Conservation (phyloP, 306 rosid genomes). For the Castanea mollissima region DNA sequence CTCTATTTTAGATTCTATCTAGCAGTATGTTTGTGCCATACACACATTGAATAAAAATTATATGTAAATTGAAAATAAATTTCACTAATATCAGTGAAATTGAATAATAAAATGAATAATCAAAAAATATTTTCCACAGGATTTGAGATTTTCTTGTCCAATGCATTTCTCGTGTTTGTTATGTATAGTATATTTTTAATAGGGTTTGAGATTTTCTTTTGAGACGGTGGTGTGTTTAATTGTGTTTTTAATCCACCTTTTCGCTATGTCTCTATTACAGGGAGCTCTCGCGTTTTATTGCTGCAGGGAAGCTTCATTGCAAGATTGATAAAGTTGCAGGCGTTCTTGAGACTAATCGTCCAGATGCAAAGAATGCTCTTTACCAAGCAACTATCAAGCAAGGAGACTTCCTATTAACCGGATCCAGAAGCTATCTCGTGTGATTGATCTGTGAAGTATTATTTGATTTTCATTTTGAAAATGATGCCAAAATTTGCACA, state of each 20-base stretch:
- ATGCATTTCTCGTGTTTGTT: too few species aligned
- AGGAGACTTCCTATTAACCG: constrained; percentile 92
- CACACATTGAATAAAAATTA: too few species aligned
- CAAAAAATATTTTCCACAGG: background rate
- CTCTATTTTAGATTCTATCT: background rate
- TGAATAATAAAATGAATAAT: too few species aligned
- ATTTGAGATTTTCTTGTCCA: background rate
- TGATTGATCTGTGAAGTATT: constrained; percentile 65
- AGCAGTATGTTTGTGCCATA: too few species aligned
- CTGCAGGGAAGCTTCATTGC: constrained; percentile 96
- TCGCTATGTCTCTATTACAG: constrained; percentile 41
- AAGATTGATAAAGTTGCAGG: constrained; percentile 98
- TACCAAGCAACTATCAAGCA: constrained; percentile 98
- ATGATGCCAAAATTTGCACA: constrained; percentile 1
- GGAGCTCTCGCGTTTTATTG: constrained; percentile 96
- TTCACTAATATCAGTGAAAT: too few species aligned
- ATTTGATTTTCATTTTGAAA: constrained; percentile 7
- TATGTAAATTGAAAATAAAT: too few species aligned
- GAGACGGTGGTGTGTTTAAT: background rate
- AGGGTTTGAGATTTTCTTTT: background rate
- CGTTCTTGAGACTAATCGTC: constrained; percentile 89
- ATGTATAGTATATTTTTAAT: background rate
- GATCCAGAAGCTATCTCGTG: constrained; percentile 93
- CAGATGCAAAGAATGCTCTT: constrained; percentile 92
- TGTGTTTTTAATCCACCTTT: background rate